Evolutionary conservation across 179 eudicot genomes (phyloP).

Genomic region (Sideroxylon spinosum): DNA sequence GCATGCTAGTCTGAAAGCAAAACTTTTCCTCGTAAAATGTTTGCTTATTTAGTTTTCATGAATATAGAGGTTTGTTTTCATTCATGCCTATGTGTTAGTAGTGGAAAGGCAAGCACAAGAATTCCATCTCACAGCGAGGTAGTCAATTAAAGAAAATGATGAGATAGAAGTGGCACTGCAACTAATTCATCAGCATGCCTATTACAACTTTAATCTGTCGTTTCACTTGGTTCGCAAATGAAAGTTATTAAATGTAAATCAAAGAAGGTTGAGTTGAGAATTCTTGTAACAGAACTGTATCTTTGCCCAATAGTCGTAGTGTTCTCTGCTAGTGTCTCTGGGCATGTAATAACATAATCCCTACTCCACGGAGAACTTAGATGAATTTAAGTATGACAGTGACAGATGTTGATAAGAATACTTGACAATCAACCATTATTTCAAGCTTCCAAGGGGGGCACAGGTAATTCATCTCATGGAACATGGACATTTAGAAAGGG

Average conservation of each 20-base stretch:
- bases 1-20: not conserved
- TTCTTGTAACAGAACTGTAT: not conserved
- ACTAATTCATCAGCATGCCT: too few relatives aligned
- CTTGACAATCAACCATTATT: not conserved
- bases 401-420: not conserved
- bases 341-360: not conserved
- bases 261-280: not conserved
- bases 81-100: too few relatives aligned
- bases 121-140: not conserved
- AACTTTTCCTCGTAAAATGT: too few relatives aligned
- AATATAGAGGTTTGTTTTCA: too few relatives aligned
- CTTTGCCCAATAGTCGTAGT: not conserved
- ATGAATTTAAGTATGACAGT: too few relatives aligned
- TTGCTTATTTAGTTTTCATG: too few relatives aligned
- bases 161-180: too few relatives aligned
- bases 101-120: too few relatives aligned
- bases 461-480: too few relatives aligned
- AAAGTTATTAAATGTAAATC: not conserved
- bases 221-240: too few relatives aligned
- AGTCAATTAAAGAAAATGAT: not conserved
- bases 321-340: not conserved
- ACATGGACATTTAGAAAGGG: not conserved
- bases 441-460: not conserved
- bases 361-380: not conserved
- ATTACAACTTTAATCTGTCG: too few relatives aligned